Evolutionary conservation across 2,329 filamentous ascomycete species (phyloP).

Genomic region (Ophiostoma tasmaniense): DNA sequence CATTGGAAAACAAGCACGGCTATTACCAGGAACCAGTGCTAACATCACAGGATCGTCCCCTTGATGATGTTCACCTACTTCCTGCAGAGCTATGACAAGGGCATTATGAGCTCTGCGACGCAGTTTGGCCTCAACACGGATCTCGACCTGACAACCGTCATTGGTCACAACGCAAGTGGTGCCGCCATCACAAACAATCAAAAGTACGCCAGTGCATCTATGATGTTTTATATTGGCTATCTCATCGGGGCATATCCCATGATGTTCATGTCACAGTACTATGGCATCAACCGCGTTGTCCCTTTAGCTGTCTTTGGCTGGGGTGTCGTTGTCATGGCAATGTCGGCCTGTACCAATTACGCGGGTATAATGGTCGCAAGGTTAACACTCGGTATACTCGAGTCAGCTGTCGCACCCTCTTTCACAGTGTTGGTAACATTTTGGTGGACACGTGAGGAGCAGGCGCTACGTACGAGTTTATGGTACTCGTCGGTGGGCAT

Average conservation of each 20-base stretch:
- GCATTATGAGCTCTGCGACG: constrained; percentile 11
- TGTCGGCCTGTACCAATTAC: not conserved
- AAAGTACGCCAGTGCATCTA: not conserved
- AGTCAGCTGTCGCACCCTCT: constrained; percentile 9
- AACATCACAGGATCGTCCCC: not conserved
- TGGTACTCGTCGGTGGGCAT: constrained; percentile 39
- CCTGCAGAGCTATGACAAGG: constrained; percentile 13
- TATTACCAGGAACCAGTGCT: not conserved
- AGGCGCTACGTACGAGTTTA: constrained; percentile 32
- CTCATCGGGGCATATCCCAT: constrained; percentile 11
- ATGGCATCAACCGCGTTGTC: constrained; percentile 5
- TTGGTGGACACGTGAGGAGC: constrained; percentile 36
- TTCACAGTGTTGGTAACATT: constrained; percentile 39
- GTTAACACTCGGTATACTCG: constrained; percentile 10
- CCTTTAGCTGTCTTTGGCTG: not conserved
- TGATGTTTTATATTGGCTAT: constrained; percentile 12
- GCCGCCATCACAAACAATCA: not conserved
- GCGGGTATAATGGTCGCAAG: constrained; percentile 1
- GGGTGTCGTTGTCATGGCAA: not conserved
- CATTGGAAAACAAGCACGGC: too few relatives aligned
- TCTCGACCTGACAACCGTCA: constrained; percentile 7
- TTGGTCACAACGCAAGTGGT: not conserved
- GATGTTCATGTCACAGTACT: constrained; percentile 10
- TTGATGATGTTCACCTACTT: constrained; percentile 12
- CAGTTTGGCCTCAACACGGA: constrained; percentile 9